A percentile compares a stretch with the other conserved stretches of the same genome.
Evolutionary conservation across 176 grass and related monocot genomes (phyloP).

Genomic region (Oryza glumipatula): DNA sequence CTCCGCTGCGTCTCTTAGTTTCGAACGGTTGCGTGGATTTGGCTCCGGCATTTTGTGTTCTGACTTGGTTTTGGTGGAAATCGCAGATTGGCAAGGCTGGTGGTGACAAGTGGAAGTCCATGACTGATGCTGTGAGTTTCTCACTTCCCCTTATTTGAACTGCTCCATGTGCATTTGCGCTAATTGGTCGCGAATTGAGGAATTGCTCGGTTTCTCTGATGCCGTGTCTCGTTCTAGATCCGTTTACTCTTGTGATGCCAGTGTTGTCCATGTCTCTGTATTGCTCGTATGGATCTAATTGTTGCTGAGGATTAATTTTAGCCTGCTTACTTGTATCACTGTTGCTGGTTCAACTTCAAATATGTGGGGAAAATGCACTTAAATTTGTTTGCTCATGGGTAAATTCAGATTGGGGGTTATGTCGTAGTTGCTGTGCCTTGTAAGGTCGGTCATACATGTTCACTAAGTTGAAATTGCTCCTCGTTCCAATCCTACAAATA

Average conservation of each 20-base stretch:
- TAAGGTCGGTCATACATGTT: too few species aligned
- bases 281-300: not conserved
- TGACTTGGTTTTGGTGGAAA: conserved; percentile 19
- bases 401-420: not conserved
- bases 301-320: not conserved
- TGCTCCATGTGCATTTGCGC: not conserved
- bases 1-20: not conserved
- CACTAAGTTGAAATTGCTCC: not conserved
- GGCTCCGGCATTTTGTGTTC: not conserved
- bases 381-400: not conserved
- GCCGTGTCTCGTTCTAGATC: not conserved
- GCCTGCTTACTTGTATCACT: not conserved
- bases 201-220: too few species aligned
- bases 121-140: conserved; percentile 72
- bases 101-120: conserved; percentile 90
- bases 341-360: not conserved
- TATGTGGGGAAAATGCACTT: not conserved
- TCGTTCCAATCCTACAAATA: not conserved
- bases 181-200: not conserved
- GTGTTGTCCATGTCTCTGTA: not conserved
- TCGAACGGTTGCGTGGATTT: not conserved
- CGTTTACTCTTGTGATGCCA: not conserved
- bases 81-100: conserved; percentile 89
- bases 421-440: not conserved
- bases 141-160: not conserved